phyloP scores from a whole-genome alignment of 176 grass and related monocot species.

The Tuctoria greenei region DNA sequence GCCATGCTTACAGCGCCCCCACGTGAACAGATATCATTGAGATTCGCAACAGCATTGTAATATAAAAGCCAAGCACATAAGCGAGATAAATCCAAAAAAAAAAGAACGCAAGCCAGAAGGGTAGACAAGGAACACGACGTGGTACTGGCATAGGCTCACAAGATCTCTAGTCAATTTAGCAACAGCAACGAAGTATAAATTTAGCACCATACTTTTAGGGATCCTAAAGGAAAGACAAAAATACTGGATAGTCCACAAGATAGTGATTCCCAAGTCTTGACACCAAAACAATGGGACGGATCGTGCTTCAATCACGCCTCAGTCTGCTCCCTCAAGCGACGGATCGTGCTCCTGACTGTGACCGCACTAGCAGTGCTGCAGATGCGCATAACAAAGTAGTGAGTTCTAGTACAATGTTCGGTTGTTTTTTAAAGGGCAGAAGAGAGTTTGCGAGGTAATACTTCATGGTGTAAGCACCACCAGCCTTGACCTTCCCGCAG shows the following conservation, averaged over 20 bases:
- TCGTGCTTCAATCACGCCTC: slow-evolving; percentile 49
- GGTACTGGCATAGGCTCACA: background rate
- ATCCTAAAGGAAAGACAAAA: slow-evolving; percentile 27
- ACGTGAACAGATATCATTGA: background rate
- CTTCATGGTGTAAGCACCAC: slow-evolving; percentile 89
- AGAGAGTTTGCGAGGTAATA: slow-evolving; percentile 21
- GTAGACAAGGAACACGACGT: background rate
- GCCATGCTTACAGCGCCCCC: too few relatives aligned
- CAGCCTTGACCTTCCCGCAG: slow-evolving; percentile 92
- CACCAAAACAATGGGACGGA: background rate
- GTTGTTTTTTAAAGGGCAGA: background rate
- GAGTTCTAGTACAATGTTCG: background rate
- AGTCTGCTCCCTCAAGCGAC: slow-evolving; percentile 88
- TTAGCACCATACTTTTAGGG: background rate
- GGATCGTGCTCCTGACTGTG: slow-evolving; percentile 94
- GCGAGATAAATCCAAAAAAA: too few relatives aligned
- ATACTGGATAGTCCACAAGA: slow-evolving; percentile 21
- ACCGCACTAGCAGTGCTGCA: slow-evolving; percentile 89
- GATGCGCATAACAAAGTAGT: background rate
- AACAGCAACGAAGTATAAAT: background rate
- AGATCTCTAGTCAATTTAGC: background rate
- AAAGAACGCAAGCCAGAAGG: background rate
- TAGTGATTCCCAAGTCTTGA: background rate
- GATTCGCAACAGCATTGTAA: background rate
- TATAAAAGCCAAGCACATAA: background rate